A percentile compares a stretch with the other conserved stretches of the same genome.
phyloP scores from a whole-genome alignment of 129 eudicot species.

The Pittosporum tobira region DNA sequence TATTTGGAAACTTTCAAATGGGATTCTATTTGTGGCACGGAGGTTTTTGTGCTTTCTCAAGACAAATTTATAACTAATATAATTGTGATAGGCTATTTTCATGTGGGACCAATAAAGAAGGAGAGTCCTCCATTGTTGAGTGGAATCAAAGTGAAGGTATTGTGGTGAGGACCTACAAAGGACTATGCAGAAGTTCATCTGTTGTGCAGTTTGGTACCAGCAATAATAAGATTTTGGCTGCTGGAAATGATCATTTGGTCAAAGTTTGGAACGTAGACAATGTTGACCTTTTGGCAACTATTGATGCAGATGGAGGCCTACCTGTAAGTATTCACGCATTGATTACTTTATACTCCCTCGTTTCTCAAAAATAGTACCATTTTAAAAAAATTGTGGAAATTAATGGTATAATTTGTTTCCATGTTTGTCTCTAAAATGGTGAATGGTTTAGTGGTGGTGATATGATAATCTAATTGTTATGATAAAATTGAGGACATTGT shows the following conservation, averaged over 20 bases:
- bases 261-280: slow-evolving; percentile 56
- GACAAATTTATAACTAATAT: background rate
- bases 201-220: slow-evolving; percentile 46
- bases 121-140: slow-evolving; percentile 52
- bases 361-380: background rate
- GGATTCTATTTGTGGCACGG: too few relatives aligned
- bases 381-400: too few relatives aligned
- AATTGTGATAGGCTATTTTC: slow-evolving; percentile 38
- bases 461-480: too few relatives aligned
- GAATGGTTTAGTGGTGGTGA: too few relatives aligned
- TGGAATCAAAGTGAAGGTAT: slow-evolving; percentile 60
- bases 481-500: too few relatives aligned
- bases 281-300: slow-evolving; percentile 31
- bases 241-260: slow-evolving; percentile 44
- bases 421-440: too few relatives aligned
- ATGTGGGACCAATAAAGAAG: slow-evolving; percentile 60
- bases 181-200: slow-evolving; percentile 40
- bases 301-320: slow-evolving; percentile 50
- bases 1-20: too few relatives aligned
- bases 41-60: too few relatives aligned
- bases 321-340: slow-evolving; percentile 24
- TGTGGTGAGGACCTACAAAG: slow-evolving; percentile 31
- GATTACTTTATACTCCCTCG: background rate
- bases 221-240: slow-evolving; percentile 40
- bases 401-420: too few relatives aligned